Base-by-base conservation (phyloP, 768 basidiomycete species). In the Auricularia sp. region DNA sequence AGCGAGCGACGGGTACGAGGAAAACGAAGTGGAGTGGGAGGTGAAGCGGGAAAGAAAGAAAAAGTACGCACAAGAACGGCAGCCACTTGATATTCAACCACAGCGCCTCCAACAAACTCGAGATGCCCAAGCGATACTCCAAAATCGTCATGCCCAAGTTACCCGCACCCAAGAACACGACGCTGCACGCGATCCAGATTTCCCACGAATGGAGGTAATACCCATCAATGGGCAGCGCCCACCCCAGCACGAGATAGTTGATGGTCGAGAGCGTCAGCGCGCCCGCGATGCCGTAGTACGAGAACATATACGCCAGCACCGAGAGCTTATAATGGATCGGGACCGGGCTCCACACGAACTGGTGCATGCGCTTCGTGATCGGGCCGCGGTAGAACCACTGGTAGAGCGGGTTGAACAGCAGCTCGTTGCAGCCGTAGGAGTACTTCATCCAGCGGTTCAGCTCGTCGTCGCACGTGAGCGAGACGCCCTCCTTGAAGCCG, bases 141-240 rank as follows among this genome's bases (percentile, higher is more conserved):
- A 91, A 73, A 29, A 90, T 73, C 14, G 87, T 82, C 73, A 85
- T 90, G 14, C 86, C 87, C 14, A 90, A 67, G 64, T 84, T 91
- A 1, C 89, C 89, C 23, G 83, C 78, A 1, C 87, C 88, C 74
- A 85, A 86, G 74, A 91, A 91, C 34, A 91, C 87, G n/a, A 88
- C 79, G 1, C 83, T 83, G 12, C 84, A 86, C 39, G 90, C 87
- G 42, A 91, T 80, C 83, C 85, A 90, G 70, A 90, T 87, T 75
- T 91, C 90, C 73, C 90, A 90, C 70, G 82, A 83, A 74, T 86
- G 87, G 76, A 88, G 81, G 77, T 90, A 91, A 73, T 82, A 90
- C 29, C 83, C 86, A 70, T 91, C 89, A 16, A 88, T 83, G 6
- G 83, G 81, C 73, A 90, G 84, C 70, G 80, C 79, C 74, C 86